Evolutionary conservation across 2,329 filamentous ascomycete species (phyloP), one percentile per base, ranked within the genome.

Genomic region (Ambrosiella beaveri): DNA sequence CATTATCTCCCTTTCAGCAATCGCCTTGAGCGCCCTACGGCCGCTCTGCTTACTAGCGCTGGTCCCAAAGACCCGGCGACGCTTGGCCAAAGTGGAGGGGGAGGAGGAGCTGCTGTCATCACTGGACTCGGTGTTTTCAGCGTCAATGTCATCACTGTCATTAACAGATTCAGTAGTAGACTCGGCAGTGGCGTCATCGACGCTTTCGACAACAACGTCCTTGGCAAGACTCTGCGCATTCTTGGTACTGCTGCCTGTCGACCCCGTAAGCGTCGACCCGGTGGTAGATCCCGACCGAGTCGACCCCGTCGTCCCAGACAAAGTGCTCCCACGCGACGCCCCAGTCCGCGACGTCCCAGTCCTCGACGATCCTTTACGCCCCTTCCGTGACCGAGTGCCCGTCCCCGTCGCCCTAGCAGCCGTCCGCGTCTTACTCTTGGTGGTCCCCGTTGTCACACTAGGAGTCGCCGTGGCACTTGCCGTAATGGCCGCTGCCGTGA

Each of bases 1-100:
- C 8, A 8, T 27, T n/a, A 51, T 11, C 47, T 51, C 47, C 15
- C 47, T 27, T n/a, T 51, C 47, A 35, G 47, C 15, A 11, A 51
- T 17, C 27, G 1, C 47, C 47, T 51, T 51, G 17, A 54, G 27
- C 12, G 50, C 39, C n/a, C 57, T 39, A 19, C 57, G 57, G 3
- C 19, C 41, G 36, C 19, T 58, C 40, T 58, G 57, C 50, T 58
- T 58, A 13, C 37, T 52, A 7, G 50, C 40, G 35, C 37, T 57
- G 15, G 45, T 6, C 9, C 17, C 45, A 19, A 45, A 58, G 49
- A 58, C 39, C 13, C 57, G 57, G 49, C 57, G 57, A 39, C 57
- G 57, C 49, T 58, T 58, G 19, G 19, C 13, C 12, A 54, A 39
- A 38, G 37, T 47, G 4, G 41, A 39, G 17, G 27, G 3, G 6